Conservation (phyloP, 805 yeast species). For the Zygosaccharomyces kombuchaensis region DNA sequence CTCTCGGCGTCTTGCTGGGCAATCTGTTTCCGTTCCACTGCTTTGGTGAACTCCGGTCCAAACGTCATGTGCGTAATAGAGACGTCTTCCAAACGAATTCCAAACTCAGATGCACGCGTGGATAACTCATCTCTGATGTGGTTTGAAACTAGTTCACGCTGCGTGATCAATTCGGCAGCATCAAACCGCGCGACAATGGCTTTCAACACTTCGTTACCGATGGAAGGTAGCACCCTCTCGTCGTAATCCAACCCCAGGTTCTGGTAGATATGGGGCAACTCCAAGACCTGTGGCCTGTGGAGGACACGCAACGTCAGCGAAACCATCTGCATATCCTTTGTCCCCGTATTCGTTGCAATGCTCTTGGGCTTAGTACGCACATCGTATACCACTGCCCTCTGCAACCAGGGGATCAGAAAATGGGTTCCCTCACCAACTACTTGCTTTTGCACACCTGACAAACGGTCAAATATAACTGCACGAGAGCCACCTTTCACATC, state of each 20-base stretch:
- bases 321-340: conserved; percentile 95
- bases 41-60: conserved; percentile 94
- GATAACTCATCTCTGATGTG: conserved; percentile 83
- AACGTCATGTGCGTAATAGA: conserved; percentile 97
- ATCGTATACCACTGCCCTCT: conserved; percentile 83
- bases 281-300: conserved; percentile 86
- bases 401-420: conserved; percentile 93
- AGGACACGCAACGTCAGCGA: conserved; percentile 87
- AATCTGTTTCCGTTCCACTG: conserved; percentile 97
- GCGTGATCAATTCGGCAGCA: conserved; percentile 95
- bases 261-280: conserved; percentile 84
- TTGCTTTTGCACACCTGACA: conserved; percentile 79
- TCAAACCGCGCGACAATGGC: conserved; percentile 90
- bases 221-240: conserved; percentile 87
- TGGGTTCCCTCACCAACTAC: conserved; percentile 97
- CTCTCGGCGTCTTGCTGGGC: conserved; percentile 99
- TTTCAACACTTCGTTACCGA: conserved; percentile 87
- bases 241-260: conserved; percentile 90
- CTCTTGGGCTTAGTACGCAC: conserved; percentile 94
- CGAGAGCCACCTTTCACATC: conserved; percentile 96
- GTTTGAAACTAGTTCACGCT: conserved; percentile 90
- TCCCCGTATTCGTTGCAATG: conserved; percentile 91
- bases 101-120: conserved; percentile 79
- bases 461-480: conserved; percentile 91
- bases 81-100: conserved; percentile 90